Evolutionary conservation across 768 basidiomycete genomes (phyloP), one percentile per base, ranked within the genome.

Genomic region (Myochromella boudieri): DNA sequence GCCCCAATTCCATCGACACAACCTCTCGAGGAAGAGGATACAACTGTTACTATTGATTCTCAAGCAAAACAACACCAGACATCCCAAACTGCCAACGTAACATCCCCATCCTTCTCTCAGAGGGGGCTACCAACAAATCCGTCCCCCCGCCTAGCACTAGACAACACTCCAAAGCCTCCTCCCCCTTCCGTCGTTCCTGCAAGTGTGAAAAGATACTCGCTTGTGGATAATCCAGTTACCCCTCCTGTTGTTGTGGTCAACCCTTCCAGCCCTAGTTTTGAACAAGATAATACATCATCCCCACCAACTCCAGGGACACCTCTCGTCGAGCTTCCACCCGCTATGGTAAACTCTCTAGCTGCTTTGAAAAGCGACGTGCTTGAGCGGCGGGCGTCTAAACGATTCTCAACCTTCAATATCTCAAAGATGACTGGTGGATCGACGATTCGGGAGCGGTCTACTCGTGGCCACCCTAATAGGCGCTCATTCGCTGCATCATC

Each of bases 331-430:
- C 61, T 68, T 21, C 63, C 70, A 10, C 85, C 87, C 28, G 85
- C 80, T 0, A 81, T 90, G 20, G 88, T 87, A 42, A 81, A 81
- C 58, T 87, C 91, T 4, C 77, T 98, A 8, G 92, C 91, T 6
- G 93, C 93, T 6, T 75, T 99, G 37, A 87, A 95, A 67, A 84
- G 81, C 41, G 93, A 95, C 55, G 78, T 83, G 1, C 77, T 98
- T 29, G 91, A 94, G 57, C 82, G 95, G 17, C 78, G 95, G 37
- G 95, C 95, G 14, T 94, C 91, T 17, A 97, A 97, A 62, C 88
- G 97, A 0, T 98, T 94, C 68, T 97, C 94, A 33, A 85, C 85
- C 1, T 98, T 95, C 63, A 91, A 94, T 53, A 88, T 97, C 58
- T 84, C 87, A 37, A 95, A 95, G 69, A 95, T 98, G 86, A 85